These are phyloP conservation scores for Cicer bijugum DNA, from an alignment of 306 rosid genomes.

Conservation along the genomic window DNA sequence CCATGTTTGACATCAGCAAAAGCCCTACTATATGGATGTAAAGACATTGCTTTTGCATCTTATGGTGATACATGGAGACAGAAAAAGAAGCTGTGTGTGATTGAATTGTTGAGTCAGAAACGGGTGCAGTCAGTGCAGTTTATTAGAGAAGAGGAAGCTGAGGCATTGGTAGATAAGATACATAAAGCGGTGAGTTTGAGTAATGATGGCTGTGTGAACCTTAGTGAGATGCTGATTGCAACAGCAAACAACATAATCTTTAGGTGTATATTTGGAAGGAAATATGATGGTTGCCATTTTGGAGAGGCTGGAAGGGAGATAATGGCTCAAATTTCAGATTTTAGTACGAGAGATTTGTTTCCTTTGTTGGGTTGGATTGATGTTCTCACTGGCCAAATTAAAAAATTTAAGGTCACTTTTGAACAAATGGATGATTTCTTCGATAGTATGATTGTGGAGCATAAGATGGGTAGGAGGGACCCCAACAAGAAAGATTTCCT, in stretches of 20 bases:
- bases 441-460: slow-evolving; percentile 43
- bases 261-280: slow-evolving; percentile 41
- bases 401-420: slow-evolving; percentile 32
- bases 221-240: slow-evolving; percentile 39
- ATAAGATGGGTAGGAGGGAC: slow-evolving; percentile 10
- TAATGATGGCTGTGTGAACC: slow-evolving; percentile 36
- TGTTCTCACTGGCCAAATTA: slow-evolving; percentile 34
- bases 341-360: slow-evolving; percentile 42
- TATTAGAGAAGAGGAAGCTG: slow-evolving; percentile 43
- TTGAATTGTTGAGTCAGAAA: slow-evolving; percentile 45
- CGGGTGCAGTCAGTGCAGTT: slow-evolving; percentile 38
- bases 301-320: slow-evolving; percentile 5
- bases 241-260: slow-evolving; percentile 39
- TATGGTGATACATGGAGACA: slow-evolving; percentile 49
- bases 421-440: slow-evolving; percentile 33
- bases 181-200: neutral
- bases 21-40: slow-evolving; percentile 38
- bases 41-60: slow-evolving; percentile 32
- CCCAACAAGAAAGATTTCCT: slow-evolving; percentile 39
- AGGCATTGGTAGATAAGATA: slow-evolving; percentile 35
- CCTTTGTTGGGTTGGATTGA: slow-evolving; percentile 48
- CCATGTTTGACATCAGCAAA: slow-evolving; percentile 29
- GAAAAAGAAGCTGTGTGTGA: slow-evolving; percentile 44
- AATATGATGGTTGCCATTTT: slow-evolving; percentile 29
- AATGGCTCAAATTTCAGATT: slow-evolving; percentile 25